phyloP scores from a whole-genome alignment of 169 alveolate genomes.

The Prorocentrum cordatum region DNA sequence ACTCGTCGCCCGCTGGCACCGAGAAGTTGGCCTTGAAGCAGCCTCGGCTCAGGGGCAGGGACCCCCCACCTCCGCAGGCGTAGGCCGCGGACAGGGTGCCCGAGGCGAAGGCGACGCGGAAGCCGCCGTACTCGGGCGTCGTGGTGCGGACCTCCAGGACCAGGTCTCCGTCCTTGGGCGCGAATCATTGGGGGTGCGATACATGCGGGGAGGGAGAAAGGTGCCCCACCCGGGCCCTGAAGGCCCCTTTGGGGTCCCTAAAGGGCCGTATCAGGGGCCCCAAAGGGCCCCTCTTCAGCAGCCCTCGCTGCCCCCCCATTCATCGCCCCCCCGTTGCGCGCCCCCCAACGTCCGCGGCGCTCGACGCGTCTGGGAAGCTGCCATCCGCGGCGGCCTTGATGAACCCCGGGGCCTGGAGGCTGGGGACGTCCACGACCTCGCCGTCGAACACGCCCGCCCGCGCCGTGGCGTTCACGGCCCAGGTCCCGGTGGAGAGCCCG shows the following conservation, averaged over 20 bases:
- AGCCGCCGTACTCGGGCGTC: conserved; percentile 27
- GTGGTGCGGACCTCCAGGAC: not conserved
- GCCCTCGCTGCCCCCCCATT: too few relatives aligned
- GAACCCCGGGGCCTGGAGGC: conserved; percentile 27
- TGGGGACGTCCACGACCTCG: conserved; percentile 25
- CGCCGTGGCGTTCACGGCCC: not conserved
- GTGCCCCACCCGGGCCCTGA: too few relatives aligned
- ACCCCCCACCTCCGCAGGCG: conserved; percentile 14
- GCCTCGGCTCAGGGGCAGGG: conserved; percentile 19
- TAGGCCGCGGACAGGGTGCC: conserved; percentile 10
- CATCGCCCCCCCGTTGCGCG: too few relatives aligned
- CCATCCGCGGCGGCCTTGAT: conserved; percentile 29
- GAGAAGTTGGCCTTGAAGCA: conserved; percentile 27
- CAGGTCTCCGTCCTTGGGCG: not conserved
- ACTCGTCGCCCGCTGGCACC: not conserved
- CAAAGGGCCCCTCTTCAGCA: too few relatives aligned
- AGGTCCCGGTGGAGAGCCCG: not conserved
- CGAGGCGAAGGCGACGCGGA: conserved; percentile 15
- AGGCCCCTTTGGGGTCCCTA: too few relatives aligned
- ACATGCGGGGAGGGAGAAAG: too few relatives aligned
- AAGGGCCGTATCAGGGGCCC: too few relatives aligned
- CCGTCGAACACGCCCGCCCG: conserved; percentile 4
- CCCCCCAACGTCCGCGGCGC: not conserved
- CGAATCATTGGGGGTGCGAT: too few relatives aligned
- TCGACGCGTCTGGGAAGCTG: not conserved